phyloP scores from a whole-genome alignment of 768 basidiomycete genomes.

The Auricularia cornea region DNA sequence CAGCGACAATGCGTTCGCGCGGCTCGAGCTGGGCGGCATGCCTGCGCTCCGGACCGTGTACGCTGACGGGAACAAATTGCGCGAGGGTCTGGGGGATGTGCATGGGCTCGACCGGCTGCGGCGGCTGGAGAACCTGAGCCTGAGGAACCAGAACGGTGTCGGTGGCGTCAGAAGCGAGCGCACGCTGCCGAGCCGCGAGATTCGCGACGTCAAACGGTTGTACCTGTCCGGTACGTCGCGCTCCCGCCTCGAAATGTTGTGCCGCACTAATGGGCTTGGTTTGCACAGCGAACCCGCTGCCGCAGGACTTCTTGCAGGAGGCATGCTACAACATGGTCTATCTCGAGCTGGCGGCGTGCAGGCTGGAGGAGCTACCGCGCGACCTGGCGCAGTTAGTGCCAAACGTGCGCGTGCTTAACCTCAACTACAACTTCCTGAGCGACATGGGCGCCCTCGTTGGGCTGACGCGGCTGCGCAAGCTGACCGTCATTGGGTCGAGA shows the following conservation, averaged over 20 bases:
- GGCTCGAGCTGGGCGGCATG: constrained; percentile 52
- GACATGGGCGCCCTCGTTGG: constrained; percentile 62
- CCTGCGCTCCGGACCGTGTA: constrained; percentile 81
- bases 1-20: constrained; percentile 69
- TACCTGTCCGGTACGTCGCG: constrained; percentile 80
- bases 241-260: neutral
- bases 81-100: constrained; percentile 35
- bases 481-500: constrained; percentile 77
- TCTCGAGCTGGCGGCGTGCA: constrained; percentile 85
- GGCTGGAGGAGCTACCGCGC: constrained; percentile 64
- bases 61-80: constrained; percentile 68
- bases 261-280: constrained; percentile 11
- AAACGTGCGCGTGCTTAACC: constrained; percentile 83
- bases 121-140: constrained; percentile 81
- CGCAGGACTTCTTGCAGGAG: constrained; percentile 35
- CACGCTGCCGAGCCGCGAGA: constrained; percentile 34
- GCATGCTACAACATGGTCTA: constrained; percentile 86
- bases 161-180: constrained; percentile 12
- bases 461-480: constrained; percentile 65
- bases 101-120: constrained; percentile 27
- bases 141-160: constrained; percentile 76
- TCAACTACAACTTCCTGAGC: constrained; percentile 89
- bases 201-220: constrained; percentile 86
- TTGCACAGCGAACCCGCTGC: constrained; percentile 54
- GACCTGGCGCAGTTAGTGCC: constrained; percentile 60